phyloP scores from a whole-genome alignment of 345 rosid genomes.

The Combretum micranthum region DNA sequence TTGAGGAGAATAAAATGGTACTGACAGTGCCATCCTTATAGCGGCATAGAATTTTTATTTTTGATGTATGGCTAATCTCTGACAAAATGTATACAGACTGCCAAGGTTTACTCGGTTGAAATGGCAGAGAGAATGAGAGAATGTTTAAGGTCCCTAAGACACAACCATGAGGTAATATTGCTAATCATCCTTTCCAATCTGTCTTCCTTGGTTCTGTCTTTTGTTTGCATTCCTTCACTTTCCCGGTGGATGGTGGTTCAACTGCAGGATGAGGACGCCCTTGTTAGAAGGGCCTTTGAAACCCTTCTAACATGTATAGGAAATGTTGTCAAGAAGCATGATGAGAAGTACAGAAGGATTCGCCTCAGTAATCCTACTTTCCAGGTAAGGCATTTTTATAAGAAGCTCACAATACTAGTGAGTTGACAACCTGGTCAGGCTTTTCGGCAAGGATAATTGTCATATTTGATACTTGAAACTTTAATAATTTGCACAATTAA shows the following conservation, averaged over 20 bases:
- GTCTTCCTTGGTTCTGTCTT: neutral
- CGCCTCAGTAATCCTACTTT: slow-evolving; percentile 53
- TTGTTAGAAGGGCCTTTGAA: slow-evolving; percentile 51
- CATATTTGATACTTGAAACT: no score
- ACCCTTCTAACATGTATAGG: slow-evolving; percentile 61
- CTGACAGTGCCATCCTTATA: no score
- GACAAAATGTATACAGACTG: slow-evolving; percentile 16
- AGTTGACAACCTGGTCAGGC: no score
- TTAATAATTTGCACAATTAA: no score
- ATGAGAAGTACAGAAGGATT: slow-evolving; percentile 67
- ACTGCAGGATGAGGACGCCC: slow-evolving; percentile 43
- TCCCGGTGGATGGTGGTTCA: slow-evolving; percentile 6
- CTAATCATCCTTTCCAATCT: neutral
- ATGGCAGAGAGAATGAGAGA: slow-evolving; percentile 55
- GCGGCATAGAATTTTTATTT: no score
- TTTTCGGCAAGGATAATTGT: no score
- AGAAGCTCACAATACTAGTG: no score
- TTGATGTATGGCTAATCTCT: no score
- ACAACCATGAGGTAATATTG: slow-evolving; percentile 54
- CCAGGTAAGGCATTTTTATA: slow-evolving; percentile 28
- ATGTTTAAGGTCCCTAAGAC: slow-evolving; percentile 63
- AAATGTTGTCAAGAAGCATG: slow-evolving; percentile 45
- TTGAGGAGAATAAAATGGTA: slow-evolving; percentile 4
- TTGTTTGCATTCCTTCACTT: neutral
- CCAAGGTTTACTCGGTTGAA: slow-evolving; percentile 8